Evolutionary conservation across 192 early-diverging fungal genomes (phyloP), one percentile per base, ranked within the genome.

Genomic region (Chytriomyces sp.): DNA sequence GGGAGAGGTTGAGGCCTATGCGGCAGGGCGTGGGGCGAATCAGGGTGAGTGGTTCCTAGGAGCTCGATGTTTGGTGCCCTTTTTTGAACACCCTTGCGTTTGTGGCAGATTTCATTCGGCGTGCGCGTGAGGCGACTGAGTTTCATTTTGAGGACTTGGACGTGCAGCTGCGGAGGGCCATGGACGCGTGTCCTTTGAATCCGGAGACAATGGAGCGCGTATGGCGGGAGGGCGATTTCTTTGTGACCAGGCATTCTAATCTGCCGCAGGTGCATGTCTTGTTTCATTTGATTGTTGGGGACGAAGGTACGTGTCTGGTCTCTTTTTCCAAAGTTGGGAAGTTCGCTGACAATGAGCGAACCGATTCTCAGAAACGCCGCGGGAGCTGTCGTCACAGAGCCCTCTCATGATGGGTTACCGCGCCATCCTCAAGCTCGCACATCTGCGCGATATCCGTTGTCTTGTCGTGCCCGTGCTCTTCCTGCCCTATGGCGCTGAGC

Each of bases 231-330:
- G 88, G 90, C 6, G 88, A 91, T 54, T 90, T 92, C 73, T 86
- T 93, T 49, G 78, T 92, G 19, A 92, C 92, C 14, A 68, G 81
- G 32, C 92, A 93, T 74, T 91, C 90, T 25, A 92, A 93, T 67
- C 41, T 93, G 30, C 89, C 90, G 6, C 72, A 87, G 55, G 77
- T 86, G 25, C 91, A 93, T 63, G 82, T 90, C 2, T 86, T 90
- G 36, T 93, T 92, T 73, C 91, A 92, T 57, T 73, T 93, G 49
- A 78, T 93, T 49, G 81, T 91, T 58, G 82, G 80, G 32, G 81
- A 80, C 28, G 77, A 82, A 52, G 75, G 89, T 88, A 68, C 40
- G 69, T 78, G n/a, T 33, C n/a, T 28, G 40, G 8, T 36, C 44
- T 30, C 19, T 58, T 1, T 34, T 39, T 19, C 61, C 3, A 68